A percentile compares a stretch with the other conserved stretches of the same genome.
phyloP scores from a whole-genome alignment of 148 eudicot species.

The Camellia lanceoleosa region DNA sequence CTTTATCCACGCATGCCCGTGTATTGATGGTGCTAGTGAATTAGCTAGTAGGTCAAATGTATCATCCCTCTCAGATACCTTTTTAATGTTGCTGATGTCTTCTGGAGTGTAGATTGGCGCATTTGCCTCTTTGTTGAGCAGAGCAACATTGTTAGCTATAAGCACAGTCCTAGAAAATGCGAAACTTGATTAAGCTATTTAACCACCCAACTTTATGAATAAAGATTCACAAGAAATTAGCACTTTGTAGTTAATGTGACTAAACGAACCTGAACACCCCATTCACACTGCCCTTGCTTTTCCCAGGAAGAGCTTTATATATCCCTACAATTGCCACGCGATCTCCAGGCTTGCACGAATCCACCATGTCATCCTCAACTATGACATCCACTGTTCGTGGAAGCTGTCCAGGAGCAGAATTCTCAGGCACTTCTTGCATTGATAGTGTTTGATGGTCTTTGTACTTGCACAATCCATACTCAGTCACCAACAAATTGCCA shows the following conservation, averaged over 20 bases:
- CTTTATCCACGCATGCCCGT: slow-evolving; percentile 96
- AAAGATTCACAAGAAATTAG: not conserved
- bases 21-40: slow-evolving; percentile 96
- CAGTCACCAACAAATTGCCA: slow-evolving; percentile 90
- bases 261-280: slow-evolving; percentile 87
- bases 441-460: slow-evolving; percentile 95
- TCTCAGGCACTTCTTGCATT: slow-evolving; percentile 99
- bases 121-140: slow-evolving; percentile 91
- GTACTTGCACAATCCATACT: slow-evolving; percentile 93
- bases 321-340: slow-evolving; percentile 95
- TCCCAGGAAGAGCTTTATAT: slow-evolving; percentile 95
- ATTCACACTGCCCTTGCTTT: slow-evolving; percentile 92
- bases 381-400: slow-evolving; percentile 92
- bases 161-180: slow-evolving; percentile 75
- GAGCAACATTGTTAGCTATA: slow-evolving; percentile 83
- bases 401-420: slow-evolving; percentile 98
- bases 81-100: slow-evolving; percentile 70
- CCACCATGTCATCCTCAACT: slow-evolving; percentile 95
- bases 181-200: slow-evolving; percentile 3
- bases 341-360: slow-evolving; percentile 98
- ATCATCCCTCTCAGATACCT: slow-evolving; percentile 79
- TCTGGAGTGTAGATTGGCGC: slow-evolving; percentile 73
- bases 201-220: not conserved
- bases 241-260: not conserved
- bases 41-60: slow-evolving; percentile 71